Evolutionary conservation across 1,139 yeast genomes (phyloP).

Genomic region (Pichia sp.): DNA sequence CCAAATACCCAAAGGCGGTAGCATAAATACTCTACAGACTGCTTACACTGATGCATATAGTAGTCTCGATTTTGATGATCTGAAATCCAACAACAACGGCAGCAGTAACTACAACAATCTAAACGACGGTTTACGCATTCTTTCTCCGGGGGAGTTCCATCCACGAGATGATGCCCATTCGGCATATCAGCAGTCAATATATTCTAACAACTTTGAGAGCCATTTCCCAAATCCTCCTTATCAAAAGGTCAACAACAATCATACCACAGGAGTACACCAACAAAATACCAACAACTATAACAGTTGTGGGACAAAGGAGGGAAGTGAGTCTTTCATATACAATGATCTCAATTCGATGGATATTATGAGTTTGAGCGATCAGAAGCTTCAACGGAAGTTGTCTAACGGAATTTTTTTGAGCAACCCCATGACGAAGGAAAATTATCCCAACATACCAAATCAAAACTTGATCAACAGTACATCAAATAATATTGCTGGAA

Average conservation of each 20-base stretch:
- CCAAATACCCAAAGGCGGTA: conserved; percentile 3
- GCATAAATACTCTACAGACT: conserved; percentile 11
- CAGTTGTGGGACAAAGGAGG: conserved; percentile 6
- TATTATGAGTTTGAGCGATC: conserved; percentile 9
- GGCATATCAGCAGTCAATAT: conserved; percentile 23
- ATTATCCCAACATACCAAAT: background rate
- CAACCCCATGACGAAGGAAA: conserved; percentile 9
- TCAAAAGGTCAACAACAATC: conserved; percentile 3
- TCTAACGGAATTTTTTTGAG: conserved; percentile 5
- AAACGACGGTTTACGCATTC: background rate
- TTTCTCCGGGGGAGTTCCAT: conserved; percentile 1
- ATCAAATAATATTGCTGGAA: background rate
- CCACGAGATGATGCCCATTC: conserved; percentile 21
- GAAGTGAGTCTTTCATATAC: conserved; percentile 29
- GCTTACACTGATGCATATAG: conserved; percentile 16
- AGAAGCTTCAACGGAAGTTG: conserved; percentile 5
- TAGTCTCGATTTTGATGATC: conserved; percentile 10
- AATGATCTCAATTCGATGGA: conserved; percentile 20
- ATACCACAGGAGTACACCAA: background rate
- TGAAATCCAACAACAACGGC: background rate
- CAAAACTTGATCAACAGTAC: background rate
- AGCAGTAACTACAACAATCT: background rate
- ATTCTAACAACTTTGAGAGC: conserved; percentile 19
- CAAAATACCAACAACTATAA: conserved; percentile 1
- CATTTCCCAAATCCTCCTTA: background rate